Evolutionary conservation across 176 grass and related monocot genomes (phyloP), one percentile per base, ranked within the genome.

Genomic region (Eragrostis curvula): DNA sequence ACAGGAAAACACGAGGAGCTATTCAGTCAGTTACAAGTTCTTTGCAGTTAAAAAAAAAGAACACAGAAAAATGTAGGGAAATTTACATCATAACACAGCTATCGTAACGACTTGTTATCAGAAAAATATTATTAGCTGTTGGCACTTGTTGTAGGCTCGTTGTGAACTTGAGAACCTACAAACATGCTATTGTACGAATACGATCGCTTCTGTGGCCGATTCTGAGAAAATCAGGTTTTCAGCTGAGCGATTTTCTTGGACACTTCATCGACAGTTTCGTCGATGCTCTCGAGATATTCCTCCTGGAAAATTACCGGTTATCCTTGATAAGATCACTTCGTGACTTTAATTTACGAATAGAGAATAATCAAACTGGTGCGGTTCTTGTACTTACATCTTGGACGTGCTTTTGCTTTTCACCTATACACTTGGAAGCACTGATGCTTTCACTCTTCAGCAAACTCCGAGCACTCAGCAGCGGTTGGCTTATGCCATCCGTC

Each of bases 371-470:
- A 48, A 70, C 29, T 59, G 40, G 7, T 52, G 70, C 56, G 49
- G 15, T 68, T 74, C 80, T n/a, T 53, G 47, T 28, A 87, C 93
- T 99, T 90, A 99, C 97, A 70, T 96, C 87, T 74, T 71, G 81
- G 50, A 85, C 81, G 48, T 88, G 92, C 77, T 79, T 93, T 86
- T 67, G 74, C 83, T 92, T 92, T 84, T 94, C 87, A 70, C 90
- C 93, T 80, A 99, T 90, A 70, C 97, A 99, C 81, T 94, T 96
- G 75, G 97, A 99, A 71, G 97, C 97, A 15, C 97, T 94, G 70
- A 99, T 99, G 70, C 91, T 99, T 74, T 92, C 97, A 50, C 97
- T 99, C 89, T 99, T 99, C 83, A 96, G 63, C 87, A 99, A 83
- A 85, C 91, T 96, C 57, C 91, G 87, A 21, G 93, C 91, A 58